phyloP scores from a whole-genome alignment of 768 basidiomycete genomes.

The Lyophyllum semitale region DNA sequence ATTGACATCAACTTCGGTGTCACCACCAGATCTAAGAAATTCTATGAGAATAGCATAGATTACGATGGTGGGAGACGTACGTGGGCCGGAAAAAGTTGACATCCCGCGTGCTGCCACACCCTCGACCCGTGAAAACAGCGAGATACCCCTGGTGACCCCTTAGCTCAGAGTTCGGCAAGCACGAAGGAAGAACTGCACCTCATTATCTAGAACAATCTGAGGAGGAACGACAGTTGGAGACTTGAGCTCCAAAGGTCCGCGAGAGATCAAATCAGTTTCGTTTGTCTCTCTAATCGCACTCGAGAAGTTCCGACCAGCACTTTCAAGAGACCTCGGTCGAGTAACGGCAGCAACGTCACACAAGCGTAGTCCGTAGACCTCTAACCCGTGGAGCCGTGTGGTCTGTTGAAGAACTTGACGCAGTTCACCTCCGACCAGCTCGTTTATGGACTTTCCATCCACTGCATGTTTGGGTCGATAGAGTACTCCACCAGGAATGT shows the following conservation, averaged over 20 bases:
- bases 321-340: slow-evolving; percentile 16
- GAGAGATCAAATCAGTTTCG: slow-evolving; percentile 19
- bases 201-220: slow-evolving; percentile 26
- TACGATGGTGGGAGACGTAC: slow-evolving; percentile 15
- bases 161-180: neutral
- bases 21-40: slow-evolving; percentile 22
- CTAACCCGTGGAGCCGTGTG: slow-evolving; percentile 5
- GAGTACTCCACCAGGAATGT: slow-evolving; percentile 17
- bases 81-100: slow-evolving; percentile 30
- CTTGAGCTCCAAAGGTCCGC: slow-evolving; percentile 28
- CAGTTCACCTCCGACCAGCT: neutral
- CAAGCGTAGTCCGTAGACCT: slow-evolving; percentile 11
- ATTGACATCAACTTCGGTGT: slow-evolving; percentile 30
- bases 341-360: slow-evolving; percentile 8
- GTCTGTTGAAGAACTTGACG: slow-evolving; percentile 8
- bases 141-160: slow-evolving; percentile 19
- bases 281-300: slow-evolving; percentile 22
- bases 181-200: slow-evolving; percentile 10
- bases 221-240: slow-evolving; percentile 23
- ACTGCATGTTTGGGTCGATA: slow-evolving; percentile 13
- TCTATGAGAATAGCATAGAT: neutral
- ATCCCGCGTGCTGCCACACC: slow-evolving; percentile 26
- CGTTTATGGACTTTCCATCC: neutral
- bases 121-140: slow-evolving; percentile 29
- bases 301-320: slow-evolving; percentile 21